These are phyloP conservation scores for Penicillium herquei DNA, from an alignment of 495 filamentous ascomycete species.

Conservation along the genomic window DNA sequence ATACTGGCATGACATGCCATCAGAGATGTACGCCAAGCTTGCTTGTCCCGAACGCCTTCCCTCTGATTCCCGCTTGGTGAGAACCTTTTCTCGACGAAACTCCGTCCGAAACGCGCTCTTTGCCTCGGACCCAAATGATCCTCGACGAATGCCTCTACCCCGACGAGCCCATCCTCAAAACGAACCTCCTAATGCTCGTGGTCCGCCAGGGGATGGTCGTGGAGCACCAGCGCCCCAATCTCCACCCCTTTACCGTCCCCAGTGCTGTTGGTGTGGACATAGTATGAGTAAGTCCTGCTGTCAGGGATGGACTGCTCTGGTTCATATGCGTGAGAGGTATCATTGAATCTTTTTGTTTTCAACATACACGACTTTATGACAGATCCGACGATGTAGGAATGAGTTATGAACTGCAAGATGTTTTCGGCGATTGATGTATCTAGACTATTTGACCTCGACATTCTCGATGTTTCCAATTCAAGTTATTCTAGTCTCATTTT, in stretches of 20 bases:
- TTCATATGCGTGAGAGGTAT: slow-evolving; percentile 65
- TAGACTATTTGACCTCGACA: no score
- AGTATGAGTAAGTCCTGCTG: slow-evolving; percentile 71
- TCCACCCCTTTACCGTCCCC: slow-evolving; percentile 36
- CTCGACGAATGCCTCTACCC: slow-evolving; percentile 5
- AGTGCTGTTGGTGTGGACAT: slow-evolving; percentile 78
- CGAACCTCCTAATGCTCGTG: not conserved
- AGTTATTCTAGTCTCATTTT: no score
- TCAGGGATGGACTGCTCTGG: slow-evolving; percentile 68
- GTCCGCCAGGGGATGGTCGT: not conserved
- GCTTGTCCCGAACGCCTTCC: slow-evolving; percentile 59
- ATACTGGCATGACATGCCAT: slow-evolving; percentile 79
- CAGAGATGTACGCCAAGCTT: slow-evolving; percentile 71
- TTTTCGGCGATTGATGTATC: no score
- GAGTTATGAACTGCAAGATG: no score
- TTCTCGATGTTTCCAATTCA: no score
- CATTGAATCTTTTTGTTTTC: slow-evolving; percentile 25
- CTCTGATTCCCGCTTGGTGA: slow-evolving; percentile 28
- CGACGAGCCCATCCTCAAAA: not conserved
- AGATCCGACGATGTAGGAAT: no score
- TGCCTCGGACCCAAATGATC: slow-evolving; percentile 28
- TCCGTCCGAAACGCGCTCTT: slow-evolving; percentile 12
- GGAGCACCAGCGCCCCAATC: not conserved
- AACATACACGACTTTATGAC: no score
- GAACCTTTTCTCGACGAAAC: slow-evolving; percentile 14